These are phyloP conservation scores for Triglochin maritima DNA, from an alignment of 106 monocot species.

Conservation along the genomic window DNA sequence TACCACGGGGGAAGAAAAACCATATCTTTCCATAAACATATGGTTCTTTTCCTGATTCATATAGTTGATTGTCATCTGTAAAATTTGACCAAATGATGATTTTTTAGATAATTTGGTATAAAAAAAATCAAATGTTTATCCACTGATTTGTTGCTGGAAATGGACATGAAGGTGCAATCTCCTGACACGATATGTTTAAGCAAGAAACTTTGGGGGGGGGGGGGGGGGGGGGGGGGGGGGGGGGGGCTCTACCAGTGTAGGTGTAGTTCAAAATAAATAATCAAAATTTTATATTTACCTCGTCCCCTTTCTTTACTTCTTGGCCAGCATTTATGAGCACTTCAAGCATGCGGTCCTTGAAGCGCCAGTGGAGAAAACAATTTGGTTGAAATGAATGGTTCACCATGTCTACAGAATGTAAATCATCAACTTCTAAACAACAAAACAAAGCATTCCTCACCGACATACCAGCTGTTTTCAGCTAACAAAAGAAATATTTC, in stretches of 20 bases:
- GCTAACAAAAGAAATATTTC: no score
- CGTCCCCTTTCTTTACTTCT: constrained; percentile 70
- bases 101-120: background rate
- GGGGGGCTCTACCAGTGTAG: no score
- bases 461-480: no score
- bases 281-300: constrained; percentile 24
- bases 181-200: no score
- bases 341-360: constrained; percentile 93
- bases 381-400: constrained; percentile 96
- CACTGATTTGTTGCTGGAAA: no score
- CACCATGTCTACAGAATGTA: constrained; percentile 70
- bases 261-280: no score
- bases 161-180: no score
- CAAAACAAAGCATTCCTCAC: no score
- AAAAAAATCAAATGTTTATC: background rate
- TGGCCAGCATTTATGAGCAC: constrained; percentile 98
- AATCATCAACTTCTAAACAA: background rate
- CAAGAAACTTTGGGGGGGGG: no score
- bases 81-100: constrained; percentile 1
- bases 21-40: constrained; percentile 89
- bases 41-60: constrained; percentile 55
- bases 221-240: no score
- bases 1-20: constrained; percentile 89
- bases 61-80: constrained; percentile 90
- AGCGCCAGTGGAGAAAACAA: constrained; percentile 96